Evolutionary conservation across 371 early-diverging fungal species (phyloP), one percentile per base, ranked within the genome.

Genomic region (Cokeromyces recurvatus): DNA sequence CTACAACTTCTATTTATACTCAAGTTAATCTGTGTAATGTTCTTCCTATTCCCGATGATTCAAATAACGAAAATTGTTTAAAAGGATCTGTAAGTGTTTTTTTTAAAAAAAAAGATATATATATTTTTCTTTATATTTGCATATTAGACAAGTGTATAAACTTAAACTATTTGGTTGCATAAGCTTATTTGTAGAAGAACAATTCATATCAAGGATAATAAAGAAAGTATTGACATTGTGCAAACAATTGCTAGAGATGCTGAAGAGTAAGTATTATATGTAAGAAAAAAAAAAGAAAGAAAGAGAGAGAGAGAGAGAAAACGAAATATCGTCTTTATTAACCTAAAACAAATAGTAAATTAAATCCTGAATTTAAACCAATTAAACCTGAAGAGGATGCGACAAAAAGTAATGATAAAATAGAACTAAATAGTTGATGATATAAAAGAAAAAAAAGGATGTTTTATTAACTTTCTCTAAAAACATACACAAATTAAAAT

Each of bases 1-100:
- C 44, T 15, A 34, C 9, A 1, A 43, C 37, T 6, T 51, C 50
- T 12, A 42, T 48, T 15, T 43, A 42, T 14, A 47, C 51, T 10
- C 61, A 48, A 21, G 22, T 65, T 20, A 65, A 65, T 38, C 17
- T 65, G 2, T 65, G 65, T 42, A 57, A 57, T 32, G 32, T 49
- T 35, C 43, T 65, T 23, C 32, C 39, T 17, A 35, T 47, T 31
- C 55, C 61, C 22, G 46, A 49, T n/a, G 55, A 64, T 19, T 42
- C 32, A 15, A 35, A 54, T 38, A 21, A 20, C n/a, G 58, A 62
- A 24, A n/a, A 32, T 17, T 65, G 65, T 43, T 21, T 16, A 21
- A 36, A 46, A 14, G 55, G 53, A 20, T 32, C 61, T 11, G 65
- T 65, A 54, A 65, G 57, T 50, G n/a, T n/a, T n/a, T n/a, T n/a